Percentiles rank a stretch among this genome's conserved stretches.
Conservation (phyloP, 78 protist species). For the Goniomonas avonlea region DNA sequence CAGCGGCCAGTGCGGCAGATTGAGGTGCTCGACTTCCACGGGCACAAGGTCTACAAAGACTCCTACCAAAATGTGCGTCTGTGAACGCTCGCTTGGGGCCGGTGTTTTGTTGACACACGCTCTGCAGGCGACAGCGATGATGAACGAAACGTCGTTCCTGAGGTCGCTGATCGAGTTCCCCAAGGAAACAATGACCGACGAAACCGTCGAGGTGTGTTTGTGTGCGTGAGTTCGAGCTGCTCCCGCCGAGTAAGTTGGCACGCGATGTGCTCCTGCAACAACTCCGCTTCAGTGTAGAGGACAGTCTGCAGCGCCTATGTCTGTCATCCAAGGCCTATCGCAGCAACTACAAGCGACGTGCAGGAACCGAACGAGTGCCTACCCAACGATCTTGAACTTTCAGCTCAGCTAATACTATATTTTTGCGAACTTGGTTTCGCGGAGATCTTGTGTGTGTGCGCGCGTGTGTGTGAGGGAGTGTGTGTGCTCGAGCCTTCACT, state of each 20-base stretch:
- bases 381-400: no score
- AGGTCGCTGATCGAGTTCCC: slow-evolving; percentile 41
- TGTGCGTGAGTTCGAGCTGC: no score
- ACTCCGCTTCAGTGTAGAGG: not conserved
- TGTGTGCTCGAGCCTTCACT: no score
- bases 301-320: not conserved
- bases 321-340: not conserved
- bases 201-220: slow-evolving; percentile 5
- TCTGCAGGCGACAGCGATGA: not conserved
- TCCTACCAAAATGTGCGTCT: slow-evolving; percentile 37
- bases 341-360: no score
- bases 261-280: slow-evolving; percentile 9
- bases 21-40: slow-evolving; percentile 32
- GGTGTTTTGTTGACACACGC: not conserved
- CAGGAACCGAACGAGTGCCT: no score
- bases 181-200: slow-evolving; percentile 60
- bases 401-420: no score
- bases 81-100: slow-evolving; percentile 19
- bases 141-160: slow-evolving; percentile 35
- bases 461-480: no score
- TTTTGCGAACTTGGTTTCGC: no score
- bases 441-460: no score
- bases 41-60: slow-evolving; percentile 50
- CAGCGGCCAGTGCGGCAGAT: no score
- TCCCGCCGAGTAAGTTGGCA: slow-evolving; percentile 57